Base-by-base conservation (phyloP, 1,139 yeast genomes). In the Candida anutae region DNA sequence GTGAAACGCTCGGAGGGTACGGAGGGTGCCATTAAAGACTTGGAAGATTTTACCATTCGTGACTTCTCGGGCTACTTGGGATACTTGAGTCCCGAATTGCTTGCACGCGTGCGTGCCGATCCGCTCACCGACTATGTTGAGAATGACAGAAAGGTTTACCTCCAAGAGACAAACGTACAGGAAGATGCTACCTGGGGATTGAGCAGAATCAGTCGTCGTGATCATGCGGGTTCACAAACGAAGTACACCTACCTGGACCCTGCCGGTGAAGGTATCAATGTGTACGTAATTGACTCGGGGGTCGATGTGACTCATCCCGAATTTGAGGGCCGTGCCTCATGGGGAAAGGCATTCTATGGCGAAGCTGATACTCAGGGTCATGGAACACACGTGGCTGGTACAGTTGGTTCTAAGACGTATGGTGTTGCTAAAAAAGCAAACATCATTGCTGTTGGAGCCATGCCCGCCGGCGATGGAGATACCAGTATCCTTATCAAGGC, bases 381-480 rank as follows among this genome's bases (percentile, higher is more conserved):
- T 38, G 70, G 70, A 21, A 62, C 67, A 25, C 70, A 63, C 40
- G 59, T 64, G 44, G 69, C 69, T 13, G 70, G 70, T 37, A 59
- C 57, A 27, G 62, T 63, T 41, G 70, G 66, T 18, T 58, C 66
- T 24, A 50, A 48, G 39, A 43, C 61, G 8, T 63, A 57, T 37
- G 70, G 70, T 28, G 53, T 63, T 22, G 69, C 69, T 31, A 63
- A 63, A 40, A 46, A 57, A 18, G 70, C 58, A 18, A 49, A 60
- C 23, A 42, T 63, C 36, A 66, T 60, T 28, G 69, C 69, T 5
- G 60, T 63, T 14, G 57, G 60, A 16, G 69, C 62, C 9, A 54
- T 62, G 55, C n/a, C n/a, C n/a, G 45, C 55, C 30, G 70, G 70
- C 20, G 45, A 58, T 14, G 69, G 69, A 22, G 40, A 62, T 15